Evolutionary conservation across 495 filamentous ascomycete species (phyloP), one percentile per base, ranked within the genome.

Genomic region (Neurospora africana): DNA sequence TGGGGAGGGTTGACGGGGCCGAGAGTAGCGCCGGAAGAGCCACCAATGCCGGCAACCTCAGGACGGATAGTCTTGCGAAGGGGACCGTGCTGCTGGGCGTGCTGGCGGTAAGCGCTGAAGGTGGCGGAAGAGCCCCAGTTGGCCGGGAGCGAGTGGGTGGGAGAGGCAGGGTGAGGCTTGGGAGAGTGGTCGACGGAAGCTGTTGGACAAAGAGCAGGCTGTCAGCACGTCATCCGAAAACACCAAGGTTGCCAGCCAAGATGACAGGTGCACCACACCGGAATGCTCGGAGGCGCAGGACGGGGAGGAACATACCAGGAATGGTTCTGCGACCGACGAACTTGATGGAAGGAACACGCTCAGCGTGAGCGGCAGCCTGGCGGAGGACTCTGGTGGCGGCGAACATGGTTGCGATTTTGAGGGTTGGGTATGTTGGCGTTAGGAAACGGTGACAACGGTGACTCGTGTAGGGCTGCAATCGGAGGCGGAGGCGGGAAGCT

Each of bases 31-130:
- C 91, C 94, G 2, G 92, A 75, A 41, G 81, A 78, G 61, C 88
- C 86, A 69, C 93, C 93, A 61, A 95, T 87, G 74, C 83, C 84
- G 68, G 85, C 85, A 61, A 81, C 81, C 47, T 79, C 78, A 78
- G 80, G 81, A 79, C 76, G 75, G 79, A 85, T 81, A 75, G 83
- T 84, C 75, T 87, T 86, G 74, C 86, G 86, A 68, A 98, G 89
- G 11, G 95, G 95, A 27, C 95, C 95, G 81, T 97, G 94, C 80
- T 97, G 95, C 81, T 93, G 91, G 35, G 95, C 96, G 82, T 93
- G 93, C 79, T 90, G 88, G 77, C 95, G 91, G 88, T 99, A 99
- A 76, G 89, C 84, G 73, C 93, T 93, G 86, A 99, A 99, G 61
- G 91, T 91, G 5, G 86, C 76, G 68, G 77, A 68, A 61, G 78